A percentile compares a stretch with the other conserved stretches of the same genome.
phyloP scores from a whole-genome alignment of 495 filamentous ascomycete species.

The Aspergillus indologenus region DNA sequence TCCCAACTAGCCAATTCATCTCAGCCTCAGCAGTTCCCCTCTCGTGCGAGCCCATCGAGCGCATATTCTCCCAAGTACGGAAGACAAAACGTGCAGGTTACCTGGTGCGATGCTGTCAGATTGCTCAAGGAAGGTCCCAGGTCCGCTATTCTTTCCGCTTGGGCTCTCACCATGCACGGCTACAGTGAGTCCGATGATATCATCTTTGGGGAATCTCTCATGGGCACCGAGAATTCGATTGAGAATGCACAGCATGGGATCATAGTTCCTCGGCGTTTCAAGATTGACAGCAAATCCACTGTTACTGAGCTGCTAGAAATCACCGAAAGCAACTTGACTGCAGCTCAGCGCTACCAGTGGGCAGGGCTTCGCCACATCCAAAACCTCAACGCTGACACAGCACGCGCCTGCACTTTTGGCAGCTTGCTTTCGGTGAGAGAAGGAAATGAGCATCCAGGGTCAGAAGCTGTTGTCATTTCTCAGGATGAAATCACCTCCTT shows the following conservation, averaged over 20 bases:
- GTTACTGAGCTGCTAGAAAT: constrained; percentile 25
- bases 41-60: background rate
- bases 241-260: constrained; percentile 30
- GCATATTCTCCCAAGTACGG: constrained; percentile 2
- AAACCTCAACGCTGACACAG: constrained; percentile 49
- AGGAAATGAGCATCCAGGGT: constrained; percentile 1
- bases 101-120: constrained; percentile 5
- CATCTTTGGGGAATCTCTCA: constrained; percentile 46
- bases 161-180: constrained; percentile 47
- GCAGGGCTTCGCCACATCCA: constrained; percentile 59
- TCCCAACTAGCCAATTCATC: background rate
- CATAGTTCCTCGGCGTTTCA: constrained; percentile 54
- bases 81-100: background rate
- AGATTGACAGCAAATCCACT: constrained; percentile 12
- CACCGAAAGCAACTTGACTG: constrained; percentile 45
- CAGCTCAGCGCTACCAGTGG: constrained; percentile 53
- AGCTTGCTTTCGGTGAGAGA: constrained; percentile 44
- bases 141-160: constrained; percentile 51
- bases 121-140: background rate
- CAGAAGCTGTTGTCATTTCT: constrained; percentile 20
- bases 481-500: constrained; percentile 51
- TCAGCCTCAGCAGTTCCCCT: background rate
- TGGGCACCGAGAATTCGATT: background rate
- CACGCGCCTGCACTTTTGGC: constrained; percentile 54
- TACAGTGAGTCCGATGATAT: constrained; percentile 45